Evolutionary conservation across 2,329 filamentous ascomycete species (phyloP).

Genomic region (Fonsecaea pugnacius): DNA sequence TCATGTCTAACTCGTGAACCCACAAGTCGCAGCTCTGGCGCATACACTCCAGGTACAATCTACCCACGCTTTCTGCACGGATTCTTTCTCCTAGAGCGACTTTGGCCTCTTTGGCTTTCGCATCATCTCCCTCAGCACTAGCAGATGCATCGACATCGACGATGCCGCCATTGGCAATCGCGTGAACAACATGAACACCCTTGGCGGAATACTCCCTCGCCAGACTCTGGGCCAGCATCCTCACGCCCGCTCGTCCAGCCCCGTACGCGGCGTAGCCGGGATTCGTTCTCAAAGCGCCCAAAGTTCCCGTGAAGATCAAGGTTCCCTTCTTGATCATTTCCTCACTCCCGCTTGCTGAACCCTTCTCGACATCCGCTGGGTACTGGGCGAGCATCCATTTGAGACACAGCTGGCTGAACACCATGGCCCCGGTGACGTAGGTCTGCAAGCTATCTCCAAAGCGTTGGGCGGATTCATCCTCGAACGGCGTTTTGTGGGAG

Average conservation of each 20-base stretch:
- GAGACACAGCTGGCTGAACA: conserved; percentile 59
- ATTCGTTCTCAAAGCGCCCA: conserved; percentile 59
- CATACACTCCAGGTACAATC: conserved; percentile 59
- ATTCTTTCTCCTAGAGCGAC: conserved; percentile 60
- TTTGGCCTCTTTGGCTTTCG: conserved; percentile 54
- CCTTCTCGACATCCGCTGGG: conserved; percentile 49
- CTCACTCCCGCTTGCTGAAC: conserved; percentile 38
- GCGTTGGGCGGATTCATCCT: conserved; percentile 58
- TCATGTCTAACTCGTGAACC: conserved; percentile 59
- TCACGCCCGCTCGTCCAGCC: conserved; percentile 56
- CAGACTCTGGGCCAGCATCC: conserved; percentile 61
- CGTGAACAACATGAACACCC: conserved; percentile 63
- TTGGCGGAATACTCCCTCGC: conserved; percentile 62
- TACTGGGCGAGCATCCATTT: conserved; percentile 41
- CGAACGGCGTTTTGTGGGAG: conserved; percentile 59
- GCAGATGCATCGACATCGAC: conserved; percentile 23
- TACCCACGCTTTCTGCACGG: conserved; percentile 62
- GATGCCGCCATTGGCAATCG: conserved; percentile 60
- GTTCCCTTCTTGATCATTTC: conserved; percentile 61
- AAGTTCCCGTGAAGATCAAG: conserved; percentile 61
- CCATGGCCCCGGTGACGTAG: conserved; percentile 61
- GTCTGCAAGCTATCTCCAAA: conserved; percentile 55
- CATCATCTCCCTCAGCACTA: conserved; percentile 43
- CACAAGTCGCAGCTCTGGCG: conserved; percentile 56
- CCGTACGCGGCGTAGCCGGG: conserved; percentile 61